Evolutionary conservation across 2,329 filamentous ascomycete genomes (phyloP), one percentile per base, ranked within the genome.

Genomic region (Colletotrichum sp.): DNA sequence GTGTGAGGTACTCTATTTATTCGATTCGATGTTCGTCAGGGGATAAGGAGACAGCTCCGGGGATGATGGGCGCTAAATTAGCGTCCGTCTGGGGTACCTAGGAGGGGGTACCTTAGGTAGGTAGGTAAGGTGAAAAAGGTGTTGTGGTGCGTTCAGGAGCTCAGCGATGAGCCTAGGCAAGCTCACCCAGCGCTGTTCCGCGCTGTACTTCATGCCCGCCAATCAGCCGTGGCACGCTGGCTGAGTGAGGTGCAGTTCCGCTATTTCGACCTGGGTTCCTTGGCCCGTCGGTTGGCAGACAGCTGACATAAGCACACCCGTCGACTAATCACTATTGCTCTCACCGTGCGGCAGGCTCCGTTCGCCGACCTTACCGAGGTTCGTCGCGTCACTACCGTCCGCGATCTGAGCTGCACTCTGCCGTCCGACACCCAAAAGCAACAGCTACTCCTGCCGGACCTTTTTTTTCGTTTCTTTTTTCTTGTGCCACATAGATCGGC

Each of bases 331-430:
- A 62, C n/a, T 49, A 59, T 64, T 21, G 49, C 28, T 34, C 18
- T 28, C 16, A 44, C 63, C 63, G 63, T 63, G 66, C 59, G 32
- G 49, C 66, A 62, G 32, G 52, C 63, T 67, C 72, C 62, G 72
- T 39, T 57, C 69, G 66, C 55, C 55, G 39, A 30, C 18, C 63
- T 75, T 75, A 36, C 74, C 74, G 70, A 76, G 74, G 74, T 73
- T 36, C 70, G 71, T 69, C 63, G 73, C 69, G 69, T 62, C 34
- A 55, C 34, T 28, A 18, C 57, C 52, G 55, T 64, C 57, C 34
- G 39, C 62, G 24, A 72, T 44, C 55, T 71, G 63, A 64, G 63
- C 57, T 72, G 69, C 32, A 44, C 70, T 28, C 59, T 55, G 15
- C 73, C 55, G 63, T 64, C 60, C 60, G 15, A 32, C 24, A 26